These are phyloP conservation scores for Cucumis hystrix DNA, from an alignment of 306 rosid species.

Conservation along the genomic window DNA sequence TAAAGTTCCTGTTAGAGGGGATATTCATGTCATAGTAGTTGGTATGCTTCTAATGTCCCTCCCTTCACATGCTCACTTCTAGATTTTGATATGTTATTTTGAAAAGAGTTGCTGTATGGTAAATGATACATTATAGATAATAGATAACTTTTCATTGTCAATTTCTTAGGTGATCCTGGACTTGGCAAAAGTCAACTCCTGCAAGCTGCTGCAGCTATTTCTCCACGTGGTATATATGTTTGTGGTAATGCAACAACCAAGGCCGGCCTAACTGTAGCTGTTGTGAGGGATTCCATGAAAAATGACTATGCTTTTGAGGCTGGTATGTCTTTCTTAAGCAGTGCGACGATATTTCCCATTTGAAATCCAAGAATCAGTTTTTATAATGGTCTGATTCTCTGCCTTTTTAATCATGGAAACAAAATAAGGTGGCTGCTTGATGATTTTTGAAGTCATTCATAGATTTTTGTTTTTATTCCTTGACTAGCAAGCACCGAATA, in stretches of 20 bases:
- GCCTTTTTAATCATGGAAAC: background rate
- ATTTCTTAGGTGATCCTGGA: conserved; percentile 80
- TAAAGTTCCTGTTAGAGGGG: conserved; percentile 97
- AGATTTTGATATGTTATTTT: conserved; percentile 3
- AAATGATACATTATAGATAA: conserved; percentile 7
- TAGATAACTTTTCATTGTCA: conserved; percentile 11
- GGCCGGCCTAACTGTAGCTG: conserved; percentile 93
- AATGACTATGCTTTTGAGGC: conserved; percentile 92
- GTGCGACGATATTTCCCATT: background rate
- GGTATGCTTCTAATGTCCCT: conserved; percentile 43
- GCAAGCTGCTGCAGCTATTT: conserved; percentile 90
- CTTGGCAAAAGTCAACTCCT: conserved; percentile 88
- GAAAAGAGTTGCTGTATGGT: conserved; percentile 4
- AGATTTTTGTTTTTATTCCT: background rate
- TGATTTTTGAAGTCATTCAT: background rate
- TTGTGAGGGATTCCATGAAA: conserved; percentile 82
- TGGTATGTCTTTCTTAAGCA: conserved; percentile 24
- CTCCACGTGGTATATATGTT: conserved; percentile 89
- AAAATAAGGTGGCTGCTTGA: background rate
- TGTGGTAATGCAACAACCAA: conserved; percentile 92
- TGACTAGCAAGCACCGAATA: background rate
- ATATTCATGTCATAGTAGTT: conserved; percentile 81
- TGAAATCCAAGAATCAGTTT: background rate
- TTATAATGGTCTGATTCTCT: background rate
- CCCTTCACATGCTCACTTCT: conserved; percentile 14